phyloP scores from a whole-genome alignment of 495 filamentous ascomycete genomes.

The Saxispiralis lemnorum region DNA sequence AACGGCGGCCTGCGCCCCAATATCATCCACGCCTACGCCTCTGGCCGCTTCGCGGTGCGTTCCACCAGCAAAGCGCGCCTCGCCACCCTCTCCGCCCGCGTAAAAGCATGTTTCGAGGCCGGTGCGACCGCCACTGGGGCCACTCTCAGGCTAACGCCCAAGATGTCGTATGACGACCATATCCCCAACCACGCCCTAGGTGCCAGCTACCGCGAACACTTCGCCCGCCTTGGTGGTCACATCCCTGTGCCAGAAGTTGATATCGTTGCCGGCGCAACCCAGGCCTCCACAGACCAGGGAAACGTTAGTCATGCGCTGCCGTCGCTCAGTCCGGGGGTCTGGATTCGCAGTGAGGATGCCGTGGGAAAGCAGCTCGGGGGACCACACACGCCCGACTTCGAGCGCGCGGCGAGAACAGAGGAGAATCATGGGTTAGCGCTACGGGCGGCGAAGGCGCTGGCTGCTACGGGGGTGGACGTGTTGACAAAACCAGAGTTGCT shows the following conservation, averaged over 20 bases:
- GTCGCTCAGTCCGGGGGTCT: constrained; percentile 41
- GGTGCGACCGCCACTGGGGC: constrained; percentile 45
- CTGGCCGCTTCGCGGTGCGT: constrained; percentile 13
- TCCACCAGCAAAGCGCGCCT: constrained; percentile 5
- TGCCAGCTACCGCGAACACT: constrained; percentile 2
- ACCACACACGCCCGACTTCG: constrained; percentile 44
- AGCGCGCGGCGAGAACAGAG: constrained; percentile 35
- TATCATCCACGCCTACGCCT: constrained; percentile 40
- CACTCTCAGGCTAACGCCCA: constrained; percentile 29
- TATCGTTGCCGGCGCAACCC: constrained; percentile 30
- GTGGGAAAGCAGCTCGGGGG: constrained; percentile 12
- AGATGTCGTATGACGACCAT: constrained; percentile 39
- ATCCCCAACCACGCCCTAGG: constrained; percentile 41
- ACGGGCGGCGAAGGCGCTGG: constrained; percentile 38
- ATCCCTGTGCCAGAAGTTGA: constrained; percentile 33
- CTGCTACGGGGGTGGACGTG: constrained; percentile 37
- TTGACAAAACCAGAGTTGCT: constrained; percentile 30
- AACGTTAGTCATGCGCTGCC: constrained; percentile 49
- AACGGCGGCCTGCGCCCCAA: constrained; percentile 43
- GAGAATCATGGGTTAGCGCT: constrained; percentile 34
- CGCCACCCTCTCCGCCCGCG: constrained; percentile 31
- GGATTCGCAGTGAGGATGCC: constrained; percentile 24
- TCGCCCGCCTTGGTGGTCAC: constrained; percentile 23
- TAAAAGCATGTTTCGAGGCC: constrained; percentile 40
- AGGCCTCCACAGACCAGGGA: constrained; percentile 34